Evolutionary conservation across 495 filamentous ascomycete genomes (phyloP), one percentile per base, ranked within the genome.

Genomic region (Immersiella caudata): DNA sequence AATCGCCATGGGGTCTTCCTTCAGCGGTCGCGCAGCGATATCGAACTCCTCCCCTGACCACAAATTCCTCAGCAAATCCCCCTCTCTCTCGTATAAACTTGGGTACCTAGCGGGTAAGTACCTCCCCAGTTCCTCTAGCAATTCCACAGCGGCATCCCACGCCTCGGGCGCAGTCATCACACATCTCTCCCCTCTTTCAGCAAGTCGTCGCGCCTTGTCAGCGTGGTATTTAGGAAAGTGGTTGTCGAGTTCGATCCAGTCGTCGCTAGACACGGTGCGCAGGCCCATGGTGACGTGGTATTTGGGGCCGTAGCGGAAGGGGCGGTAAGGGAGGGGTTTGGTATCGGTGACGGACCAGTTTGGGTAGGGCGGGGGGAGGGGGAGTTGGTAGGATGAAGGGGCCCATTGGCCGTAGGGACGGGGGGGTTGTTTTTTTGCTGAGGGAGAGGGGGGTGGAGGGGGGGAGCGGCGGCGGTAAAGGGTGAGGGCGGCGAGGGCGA

Each of bases 211-310:
- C 2, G 84, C 83, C 76, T 96, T 97, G 71, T 88, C 84, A 51
- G 85, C 83, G 78, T 97, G 92, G 78, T 85, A 96, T 61, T 86
- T 86, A 2, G 87, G 82, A 77, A 87, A 96, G 57, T 95, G 87
- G 71, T 90, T 93, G 79, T 97, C 93, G 46, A 96, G 86, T 78
- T 96, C 89, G 69, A 96, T 95, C 93, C 93, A 96, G 46, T 93
- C 90, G 70, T 90, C 87, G 81, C 89, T 91, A 67, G 89, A 84
- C 84, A 95, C 86, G 24, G 83, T 88, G 55, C 92, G 85, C 16
- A 97, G 81, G 1, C 93, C 93, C 90, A 97, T 93, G 1, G 91
- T 96, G 64, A 93, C 84, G 73, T 92, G 87, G 60, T 83, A 81
- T 46, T 79, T 81, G 12, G 91, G 91, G 2, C 93, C 93, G 80